Percentiles rank a stretch among this genome's conserved stretches.
phyloP scores from a whole-genome alignment of 1,284 basidiomycete species.

The Ceratobasidium sp. region DNA sequence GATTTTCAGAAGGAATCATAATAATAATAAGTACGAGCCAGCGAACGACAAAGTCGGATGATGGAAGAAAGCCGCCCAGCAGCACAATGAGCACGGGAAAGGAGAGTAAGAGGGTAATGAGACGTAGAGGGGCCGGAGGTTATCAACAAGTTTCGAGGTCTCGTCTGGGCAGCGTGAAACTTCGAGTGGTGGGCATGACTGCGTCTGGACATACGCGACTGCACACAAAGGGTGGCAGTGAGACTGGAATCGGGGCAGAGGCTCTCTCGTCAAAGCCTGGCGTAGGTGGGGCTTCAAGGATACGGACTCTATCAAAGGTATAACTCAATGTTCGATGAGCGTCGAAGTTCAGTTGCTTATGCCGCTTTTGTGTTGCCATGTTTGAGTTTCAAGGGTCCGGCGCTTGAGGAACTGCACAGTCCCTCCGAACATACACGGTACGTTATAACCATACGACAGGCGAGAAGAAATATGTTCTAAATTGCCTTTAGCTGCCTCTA shows the following conservation, averaged over 20 bases:
- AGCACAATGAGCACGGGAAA: slow-evolving; percentile 43
- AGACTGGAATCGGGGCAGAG: slow-evolving; percentile 5
- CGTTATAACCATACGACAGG: no score
- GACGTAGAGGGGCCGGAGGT: slow-evolving; percentile 13
- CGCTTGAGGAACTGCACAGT: slow-evolving; percentile 12
- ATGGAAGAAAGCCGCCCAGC: slow-evolving; percentile 42
- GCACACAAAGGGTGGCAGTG: slow-evolving; percentile 37
- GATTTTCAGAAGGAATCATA: slow-evolving; percentile 43
- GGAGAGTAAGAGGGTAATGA: slow-evolving; percentile 30
- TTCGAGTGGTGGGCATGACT: slow-evolving; percentile 29
- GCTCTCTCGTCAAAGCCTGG: slow-evolving; percentile 12
- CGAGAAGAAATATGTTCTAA: not conserved
- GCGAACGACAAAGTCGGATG: slow-evolving; percentile 40
- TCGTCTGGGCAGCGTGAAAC: slow-evolving; percentile 12
- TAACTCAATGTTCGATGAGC: slow-evolving; percentile 17
- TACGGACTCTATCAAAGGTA: slow-evolving; percentile 38
- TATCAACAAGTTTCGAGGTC: slow-evolving; percentile 41
- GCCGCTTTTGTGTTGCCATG: not conserved
- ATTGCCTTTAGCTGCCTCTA: not conserved
- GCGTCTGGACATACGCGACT: slow-evolving; percentile 18
- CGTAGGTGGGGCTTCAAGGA: slow-evolving; percentile 28
- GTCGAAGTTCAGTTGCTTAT: slow-evolving; percentile 19
- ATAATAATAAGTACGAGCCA: slow-evolving; percentile 22
- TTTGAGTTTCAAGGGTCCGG: slow-evolving; percentile 23
- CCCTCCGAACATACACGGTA: not conserved